These are phyloP conservation scores for Cryphonectria naterciae DNA, from an alignment of 2,329 filamentous ascomycete species.

Conservation along the genomic window DNA sequence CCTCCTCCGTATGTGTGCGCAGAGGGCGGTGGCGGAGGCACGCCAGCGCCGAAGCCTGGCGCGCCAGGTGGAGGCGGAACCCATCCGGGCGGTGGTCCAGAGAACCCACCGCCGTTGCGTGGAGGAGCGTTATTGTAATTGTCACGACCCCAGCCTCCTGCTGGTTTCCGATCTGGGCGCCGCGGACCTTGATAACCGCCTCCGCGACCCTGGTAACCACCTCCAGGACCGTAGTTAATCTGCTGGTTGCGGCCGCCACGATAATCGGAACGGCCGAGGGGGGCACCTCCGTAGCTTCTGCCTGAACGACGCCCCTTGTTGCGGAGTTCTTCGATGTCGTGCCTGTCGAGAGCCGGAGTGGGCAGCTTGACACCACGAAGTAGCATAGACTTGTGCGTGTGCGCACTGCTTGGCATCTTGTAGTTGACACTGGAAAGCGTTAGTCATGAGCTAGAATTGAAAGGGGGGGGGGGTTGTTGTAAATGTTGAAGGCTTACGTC, in stretches of 20 bases:
- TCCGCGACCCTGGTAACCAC: conserved; percentile 29
- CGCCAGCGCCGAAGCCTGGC: conserved; percentile 47
- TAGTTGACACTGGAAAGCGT: conserved; percentile 72
- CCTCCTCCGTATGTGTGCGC: conserved; percentile 34
- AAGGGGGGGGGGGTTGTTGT: conserved; percentile 8
- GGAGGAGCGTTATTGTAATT: conserved; percentile 29
- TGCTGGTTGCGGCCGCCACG: conserved; percentile 50
- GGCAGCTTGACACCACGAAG: conserved; percentile 80
- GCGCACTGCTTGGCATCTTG: conserved; percentile 72
- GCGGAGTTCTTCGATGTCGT: conserved; percentile 75
- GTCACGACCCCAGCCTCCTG: conserved; percentile 25
- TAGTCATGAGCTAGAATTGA: conserved; percentile 33
- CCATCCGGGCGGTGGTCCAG: conserved; percentile 40
- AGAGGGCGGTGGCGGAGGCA: conserved; percentile 52
- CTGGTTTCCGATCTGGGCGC: conserved; percentile 23
- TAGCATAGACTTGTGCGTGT: conserved; percentile 91
- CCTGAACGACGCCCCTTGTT: conserved; percentile 67
- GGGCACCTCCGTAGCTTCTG: conserved; percentile 72
- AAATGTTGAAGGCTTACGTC: conserved; percentile 60
- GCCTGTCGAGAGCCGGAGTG: conserved; percentile 70
- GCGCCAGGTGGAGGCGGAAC: conserved; percentile 51
- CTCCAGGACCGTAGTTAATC: conserved; percentile 55
- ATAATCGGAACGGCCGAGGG: conserved; percentile 48
- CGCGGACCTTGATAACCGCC: conserved; percentile 23
- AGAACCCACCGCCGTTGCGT: conserved; percentile 31